phyloP scores from a whole-genome alignment of 345 rosid genomes.

The Pistacia atlantica region DNA sequence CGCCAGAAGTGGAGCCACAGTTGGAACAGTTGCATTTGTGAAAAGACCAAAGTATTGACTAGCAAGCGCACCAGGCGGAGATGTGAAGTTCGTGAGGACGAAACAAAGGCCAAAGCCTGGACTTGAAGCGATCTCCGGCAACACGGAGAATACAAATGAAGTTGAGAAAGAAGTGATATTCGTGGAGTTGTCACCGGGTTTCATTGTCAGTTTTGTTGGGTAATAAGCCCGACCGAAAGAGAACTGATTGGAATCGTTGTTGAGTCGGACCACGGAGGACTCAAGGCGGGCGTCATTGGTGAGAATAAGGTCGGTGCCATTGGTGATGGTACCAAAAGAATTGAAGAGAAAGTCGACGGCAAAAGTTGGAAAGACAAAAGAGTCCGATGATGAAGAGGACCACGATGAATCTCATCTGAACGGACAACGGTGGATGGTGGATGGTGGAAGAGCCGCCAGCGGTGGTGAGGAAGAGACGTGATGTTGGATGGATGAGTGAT shows the following conservation, averaged over 20 bases:
- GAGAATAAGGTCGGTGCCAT: conserved; percentile 52
- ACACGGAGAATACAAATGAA: conserved; percentile 51
- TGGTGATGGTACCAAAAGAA: conserved; percentile 48
- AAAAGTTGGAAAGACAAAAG: conserved; percentile 20
- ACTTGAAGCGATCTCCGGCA: conserved; percentile 55
- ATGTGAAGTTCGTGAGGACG: conserved; percentile 74
- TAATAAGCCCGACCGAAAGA: conserved; percentile 70
- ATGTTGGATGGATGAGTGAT: not conserved
- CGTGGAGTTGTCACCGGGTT: conserved; percentile 41
- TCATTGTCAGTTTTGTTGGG: conserved; percentile 52
- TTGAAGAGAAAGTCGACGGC: conserved; percentile 64
- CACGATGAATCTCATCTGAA: conserved; percentile 10
- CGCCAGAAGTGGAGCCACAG: conserved; percentile 65
- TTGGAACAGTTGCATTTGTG: conserved; percentile 35
- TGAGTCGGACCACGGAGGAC: conserved; percentile 55
- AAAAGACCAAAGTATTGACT: conserved; percentile 85
- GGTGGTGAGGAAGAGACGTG: not conserved
- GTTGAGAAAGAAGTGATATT: conserved; percentile 72
- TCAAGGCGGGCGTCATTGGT: conserved; percentile 61
- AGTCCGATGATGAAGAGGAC: conserved; percentile 7
- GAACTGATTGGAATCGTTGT: conserved; percentile 59
- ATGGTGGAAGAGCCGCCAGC: not conserved
- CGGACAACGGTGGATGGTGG: conserved; percentile 1
- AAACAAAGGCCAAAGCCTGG: conserved; percentile 90
- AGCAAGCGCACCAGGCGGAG: conserved; percentile 67